Base-by-base conservation (phyloP, 805 yeast genomes). In the Candida orba region DNA sequence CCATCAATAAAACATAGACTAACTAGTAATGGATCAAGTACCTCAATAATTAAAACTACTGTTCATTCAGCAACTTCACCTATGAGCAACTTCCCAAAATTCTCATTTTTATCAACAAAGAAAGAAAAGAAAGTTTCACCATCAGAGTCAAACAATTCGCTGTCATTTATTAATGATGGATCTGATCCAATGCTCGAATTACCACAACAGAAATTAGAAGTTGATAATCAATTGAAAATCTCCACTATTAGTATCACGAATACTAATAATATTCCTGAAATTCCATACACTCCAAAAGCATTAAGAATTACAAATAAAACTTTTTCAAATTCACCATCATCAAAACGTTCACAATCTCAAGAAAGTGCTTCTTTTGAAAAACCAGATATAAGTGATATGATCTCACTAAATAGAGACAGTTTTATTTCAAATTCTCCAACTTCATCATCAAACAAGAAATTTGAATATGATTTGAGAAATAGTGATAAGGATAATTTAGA, bases 151-250 rank as follows among this genome's bases (percentile, higher is more conserved):
- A 38, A 51, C 4, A 48, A 45, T 2, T 58, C 62, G 2, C 40
- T 58, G 30, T 40, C 57, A 3, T 52, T 48, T 32, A 58, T 58
- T 35, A 58, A 58, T 33, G 62, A 58, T 42, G 59, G 57, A 3
- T 50, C 60, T 8, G 50, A 39, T n/a, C 22, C 35, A 9, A 5
- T 22, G 17, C 14, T 22, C 12, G 29, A 27, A 10, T 27, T 27
- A 27, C 29, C 29, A 27, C 29, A 27, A 27, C 29, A 9, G 5
- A 10, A 13, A 27, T 27, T 27, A 4, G 9, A 10, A 10, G 14
- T 27, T 10, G 22, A 17, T 17, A 9, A 18, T 17, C 14, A 17
- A 9, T 18, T 18, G 12, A 31, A 31, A 9, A 15, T 31, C 13
- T 33, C 35, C 8, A 33, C 35, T 33, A 18, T 17, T 33, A 17